Conservation (phyloP, 2,329 filamentous ascomycete species). For the Chaetomium globosum region DNA sequence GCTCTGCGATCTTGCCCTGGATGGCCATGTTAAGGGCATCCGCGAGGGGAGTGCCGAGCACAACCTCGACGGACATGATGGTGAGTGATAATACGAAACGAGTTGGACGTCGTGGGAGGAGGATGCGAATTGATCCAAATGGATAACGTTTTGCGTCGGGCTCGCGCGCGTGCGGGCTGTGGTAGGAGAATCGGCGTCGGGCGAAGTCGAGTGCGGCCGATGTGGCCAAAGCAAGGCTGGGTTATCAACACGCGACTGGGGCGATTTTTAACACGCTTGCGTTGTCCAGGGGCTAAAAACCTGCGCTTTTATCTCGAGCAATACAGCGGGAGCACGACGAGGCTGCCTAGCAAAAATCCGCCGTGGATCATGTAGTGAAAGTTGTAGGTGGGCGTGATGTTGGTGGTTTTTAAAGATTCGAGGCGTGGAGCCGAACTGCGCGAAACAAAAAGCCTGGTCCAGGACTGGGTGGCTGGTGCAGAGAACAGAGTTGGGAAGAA, state of each 20-base stretch:
- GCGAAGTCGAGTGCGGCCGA: conserved; percentile 1
- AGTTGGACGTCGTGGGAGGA: background rate
- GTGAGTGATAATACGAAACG: background rate
- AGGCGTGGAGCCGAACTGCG: conserved; percentile 21
- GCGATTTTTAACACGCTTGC: conserved; percentile 13
- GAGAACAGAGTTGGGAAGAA: background rate
- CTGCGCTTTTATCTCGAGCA: background rate
- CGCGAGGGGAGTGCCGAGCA: conserved; percentile 78
- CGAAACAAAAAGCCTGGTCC: conserved; percentile 16
- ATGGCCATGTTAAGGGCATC: conserved; percentile 80
- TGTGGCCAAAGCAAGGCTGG: conserved; percentile 17
- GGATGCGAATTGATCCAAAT: background rate
- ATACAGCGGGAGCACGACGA: background rate
- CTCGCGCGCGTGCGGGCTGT: background rate
- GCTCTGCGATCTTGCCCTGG: conserved; percentile 87
- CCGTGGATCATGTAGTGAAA: conserved; percentile 4
- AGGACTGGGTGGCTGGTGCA: conserved; percentile 19
- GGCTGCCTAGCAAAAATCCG: background rate
- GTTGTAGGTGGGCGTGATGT: conserved; percentile 16
- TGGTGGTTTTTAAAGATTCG: conserved; percentile 28
- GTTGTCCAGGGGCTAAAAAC: background rate
- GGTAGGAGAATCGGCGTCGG: conserved; percentile 12
- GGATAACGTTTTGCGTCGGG: background rate
- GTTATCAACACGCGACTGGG: conserved; percentile 21
- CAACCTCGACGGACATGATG: conserved; percentile 75